Evolutionary conservation across 1,284 basidiomycete species (phyloP).

Genomic region (Cerrena zonata): DNA sequence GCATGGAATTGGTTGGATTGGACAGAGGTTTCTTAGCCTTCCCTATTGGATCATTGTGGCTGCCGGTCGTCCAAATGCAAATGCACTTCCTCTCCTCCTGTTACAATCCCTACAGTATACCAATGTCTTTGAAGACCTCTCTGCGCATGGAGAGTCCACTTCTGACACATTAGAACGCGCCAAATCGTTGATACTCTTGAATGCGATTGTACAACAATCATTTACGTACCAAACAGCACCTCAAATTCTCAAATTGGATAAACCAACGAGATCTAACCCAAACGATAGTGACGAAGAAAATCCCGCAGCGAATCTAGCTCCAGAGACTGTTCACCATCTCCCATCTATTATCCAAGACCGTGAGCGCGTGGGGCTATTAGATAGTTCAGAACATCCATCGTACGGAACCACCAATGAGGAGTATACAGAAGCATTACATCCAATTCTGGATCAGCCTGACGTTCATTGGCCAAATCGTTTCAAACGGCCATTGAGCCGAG

Average conservation of each 20-base stretch:
- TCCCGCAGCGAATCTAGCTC: slow-evolving; percentile 14
- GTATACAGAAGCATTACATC: slow-evolving; percentile 17
- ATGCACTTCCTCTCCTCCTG: slow-evolving; percentile 28
- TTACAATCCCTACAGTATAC: slow-evolving; percentile 24
- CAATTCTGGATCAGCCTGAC: slow-evolving; percentile 21
- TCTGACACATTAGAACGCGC: slow-evolving; percentile 22
- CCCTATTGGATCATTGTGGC: slow-evolving; percentile 29
- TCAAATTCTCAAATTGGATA: slow-evolving; percentile 20
- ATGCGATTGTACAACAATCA: slow-evolving; percentile 28
- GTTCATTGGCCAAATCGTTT: slow-evolving; percentile 21
- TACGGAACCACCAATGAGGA: slow-evolving; percentile 8
- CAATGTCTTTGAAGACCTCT: slow-evolving; percentile 23
- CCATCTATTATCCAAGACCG: slow-evolving; percentile 23
- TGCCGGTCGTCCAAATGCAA: slow-evolving; percentile 28
- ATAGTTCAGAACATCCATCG: slow-evolving; percentile 13
- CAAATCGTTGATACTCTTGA: slow-evolving; percentile 27
- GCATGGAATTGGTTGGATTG: slow-evolving; percentile 25
- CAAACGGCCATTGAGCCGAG: slow-evolving; percentile 20
- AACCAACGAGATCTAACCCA: slow-evolving; percentile 9
- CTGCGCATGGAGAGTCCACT: slow-evolving; percentile 15
- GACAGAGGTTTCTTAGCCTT: slow-evolving; percentile 19
- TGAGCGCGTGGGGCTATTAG: slow-evolving; percentile 25
- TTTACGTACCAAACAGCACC: slow-evolving; percentile 28
- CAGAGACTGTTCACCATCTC: slow-evolving; percentile 15
- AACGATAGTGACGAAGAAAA: slow-evolving; percentile 7